Conservation (phyloP, 2,329 filamentous ascomycete species). For the Huntiella moniliformis region DNA sequence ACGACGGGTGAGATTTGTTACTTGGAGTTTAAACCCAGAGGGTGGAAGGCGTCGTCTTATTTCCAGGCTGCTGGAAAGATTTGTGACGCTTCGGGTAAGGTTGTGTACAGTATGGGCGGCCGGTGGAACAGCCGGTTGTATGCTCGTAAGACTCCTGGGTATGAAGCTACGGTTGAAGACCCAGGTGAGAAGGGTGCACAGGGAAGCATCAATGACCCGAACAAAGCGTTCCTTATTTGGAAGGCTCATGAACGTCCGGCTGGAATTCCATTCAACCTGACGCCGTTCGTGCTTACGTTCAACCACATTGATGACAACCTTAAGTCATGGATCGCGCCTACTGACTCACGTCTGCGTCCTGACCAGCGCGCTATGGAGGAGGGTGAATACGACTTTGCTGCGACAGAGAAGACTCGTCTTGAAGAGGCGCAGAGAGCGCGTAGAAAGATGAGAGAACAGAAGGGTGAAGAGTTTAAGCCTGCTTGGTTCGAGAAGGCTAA, state of each 20-base stretch:
- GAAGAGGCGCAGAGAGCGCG: conserved; percentile 79
- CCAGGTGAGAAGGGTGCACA: conserved; percentile 27
- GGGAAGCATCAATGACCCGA: conserved; percentile 43
- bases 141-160: conserved; percentile 79
- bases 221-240: conserved; percentile 79
- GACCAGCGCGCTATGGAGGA: conserved; percentile 98
- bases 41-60: conserved; percentile 86
- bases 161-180: conserved; percentile 53
- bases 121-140: conserved; percentile 97
- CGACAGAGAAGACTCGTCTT: conserved; percentile 80
- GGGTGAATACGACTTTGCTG: conserved; percentile 86
- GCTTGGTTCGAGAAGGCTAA: conserved; percentile 64
- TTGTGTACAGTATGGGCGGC: conserved; percentile 77
- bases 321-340: conserved; percentile 60
- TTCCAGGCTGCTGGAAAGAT: conserved; percentile 81
- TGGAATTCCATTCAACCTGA: conserved; percentile 90
- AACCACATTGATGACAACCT: conserved; percentile 84
- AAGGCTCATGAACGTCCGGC: conserved; percentile 63
- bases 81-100: conserved; percentile 56
- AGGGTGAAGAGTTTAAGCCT: conserved; percentile 64
- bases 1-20: conserved; percentile 80
- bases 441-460: conserved; percentile 51
- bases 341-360: conserved; percentile 78
- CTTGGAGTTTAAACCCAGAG: conserved; percentile 84
- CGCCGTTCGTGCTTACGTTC: conserved; percentile 84